Evolutionary conservation across 306 rosid genomes (phyloP), one percentile per base, ranked within the genome.

Genomic region (Glycine latifolia): DNA sequence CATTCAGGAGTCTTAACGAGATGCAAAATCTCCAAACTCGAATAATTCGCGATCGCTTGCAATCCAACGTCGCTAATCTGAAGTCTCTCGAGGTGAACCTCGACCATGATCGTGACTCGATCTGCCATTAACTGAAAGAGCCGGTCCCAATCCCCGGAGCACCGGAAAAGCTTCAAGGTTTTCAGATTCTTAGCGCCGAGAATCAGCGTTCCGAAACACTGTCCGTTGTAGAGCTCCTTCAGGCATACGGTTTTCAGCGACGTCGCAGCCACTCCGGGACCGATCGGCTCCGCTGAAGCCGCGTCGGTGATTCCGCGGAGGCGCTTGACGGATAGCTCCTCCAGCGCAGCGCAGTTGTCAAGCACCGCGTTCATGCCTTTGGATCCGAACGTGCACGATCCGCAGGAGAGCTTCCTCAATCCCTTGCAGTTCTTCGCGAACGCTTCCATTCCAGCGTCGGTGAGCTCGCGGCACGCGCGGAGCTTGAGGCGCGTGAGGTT

Each of bases 61-160:
- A 96, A 88, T 14, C 97, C 99, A 12, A 76, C 31, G 55, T 96
- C 97, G 48, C 91, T 92, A 4, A 96, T 97, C 82, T 92, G 98
- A 53, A 92, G 91, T 89, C 93, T 91, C 84, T 96, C 99, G 3
- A 96, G 90, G 81, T 96, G 99, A 7, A 96, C 79, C 80, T 96
- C 99, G 55, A 89, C 88, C 80, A 96, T 76, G 53, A 87, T 88
- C 4, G 88, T n/a, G 0, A 35, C 76, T 8, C 87, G 69, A 20
- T 90, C 90, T 0, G 92, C 86, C 17, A 91, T 20, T 8, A 81
- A 75, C 14, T 87, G 87, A 55, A 96, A 87, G n/a, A 96, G 89
- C 61, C 85, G 86, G 59, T 96, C 99, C 99, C 99, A 96, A 71
- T 96, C 99, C 3, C 98, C 99, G 1, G 97, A 87, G 79, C 99